Conservation (phyloP, 2,329 filamentous ascomycete genomes). For the Sclerotinia glacialis region DNA sequence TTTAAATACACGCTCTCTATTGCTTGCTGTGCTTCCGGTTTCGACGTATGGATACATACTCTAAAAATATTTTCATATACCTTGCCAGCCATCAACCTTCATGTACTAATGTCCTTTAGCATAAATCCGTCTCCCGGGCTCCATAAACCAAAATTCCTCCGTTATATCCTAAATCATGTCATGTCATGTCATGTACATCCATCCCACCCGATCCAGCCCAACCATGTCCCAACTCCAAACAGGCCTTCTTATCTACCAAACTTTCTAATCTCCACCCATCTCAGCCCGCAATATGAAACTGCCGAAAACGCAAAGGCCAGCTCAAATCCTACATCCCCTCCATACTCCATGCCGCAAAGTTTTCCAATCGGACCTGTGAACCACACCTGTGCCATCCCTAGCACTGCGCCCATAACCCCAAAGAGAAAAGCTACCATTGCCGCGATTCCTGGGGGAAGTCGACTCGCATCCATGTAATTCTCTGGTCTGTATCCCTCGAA, state of each 20-base stretch:
- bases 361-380: slow-evolving; percentile 65
- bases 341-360: slow-evolving; percentile 38
- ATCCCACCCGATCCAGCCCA: neutral
- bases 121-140: neutral
- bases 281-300: slow-evolving; percentile 50
- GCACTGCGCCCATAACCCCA: slow-evolving; percentile 63
- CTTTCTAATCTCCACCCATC: slow-evolving; percentile 42
- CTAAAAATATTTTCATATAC: neutral
- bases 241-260: slow-evolving; percentile 40
- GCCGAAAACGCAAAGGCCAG: slow-evolving; percentile 61
- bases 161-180: neutral
- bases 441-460: slow-evolving; percentile 62
- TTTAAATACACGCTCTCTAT: neutral
- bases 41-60: neutral
- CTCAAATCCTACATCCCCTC: slow-evolving; percentile 63
- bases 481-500: slow-evolving; percentile 58
- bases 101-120: neutral
- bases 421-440: slow-evolving; percentile 61
- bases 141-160: neutral
- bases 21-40: neutral
- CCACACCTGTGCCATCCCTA: slow-evolving; percentile 70
- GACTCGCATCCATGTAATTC: slow-evolving; percentile 54
- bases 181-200: slow-evolving; percentile 1
- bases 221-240: neutral
- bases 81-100: neutral